Evolutionary conservation across 2,329 filamentous ascomycete genomes (phyloP).

Genomic region (Eutypa lata): DNA sequence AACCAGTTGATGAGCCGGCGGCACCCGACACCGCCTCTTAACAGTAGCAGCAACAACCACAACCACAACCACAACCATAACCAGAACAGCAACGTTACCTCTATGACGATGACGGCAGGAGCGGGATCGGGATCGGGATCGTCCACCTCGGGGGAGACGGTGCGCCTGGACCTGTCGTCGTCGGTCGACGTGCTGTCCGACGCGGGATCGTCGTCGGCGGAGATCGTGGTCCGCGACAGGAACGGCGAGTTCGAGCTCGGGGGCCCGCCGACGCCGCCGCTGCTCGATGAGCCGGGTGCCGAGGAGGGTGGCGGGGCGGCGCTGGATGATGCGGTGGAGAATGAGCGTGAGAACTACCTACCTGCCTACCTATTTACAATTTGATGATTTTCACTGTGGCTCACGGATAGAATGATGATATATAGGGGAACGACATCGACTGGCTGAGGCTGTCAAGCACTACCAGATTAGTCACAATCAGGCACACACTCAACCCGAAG

Average conservation of each 20-base stretch:
- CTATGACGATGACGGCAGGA: background rate
- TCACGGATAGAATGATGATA: background rate
- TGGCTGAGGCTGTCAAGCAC: conserved; percentile 60
- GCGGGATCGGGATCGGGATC: conserved; percentile 17
- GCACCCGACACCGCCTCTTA: conserved; percentile 2
- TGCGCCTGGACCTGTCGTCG: conserved; percentile 42
- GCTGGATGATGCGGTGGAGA: conserved; percentile 56
- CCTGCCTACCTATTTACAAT: background rate
- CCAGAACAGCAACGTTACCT: background rate
- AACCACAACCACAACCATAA: conserved; percentile 9
- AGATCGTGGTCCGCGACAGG: conserved; percentile 61
- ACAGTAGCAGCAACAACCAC: background rate
- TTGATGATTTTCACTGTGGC: conserved; percentile 2
- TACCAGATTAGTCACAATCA: conserved; percentile 54
- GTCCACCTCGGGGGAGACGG: conserved; percentile 40
- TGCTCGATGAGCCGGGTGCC: conserved; percentile 43
- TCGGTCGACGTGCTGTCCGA: conserved; percentile 37
- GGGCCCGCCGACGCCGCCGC: conserved; percentile 50
- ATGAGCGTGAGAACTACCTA: conserved; percentile 39
- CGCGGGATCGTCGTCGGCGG: conserved; percentile 33
- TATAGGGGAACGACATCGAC: conserved; percentile 55
- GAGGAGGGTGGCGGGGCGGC: conserved; percentile 50
- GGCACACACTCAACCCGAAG: conserved; percentile 61
- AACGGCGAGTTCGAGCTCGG: conserved; percentile 62
- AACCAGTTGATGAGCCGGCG: conserved; percentile 55